Conservation (phyloP, 2,329 filamentous ascomycete genomes). For the Rhytidhysteron rufulum region DNA sequence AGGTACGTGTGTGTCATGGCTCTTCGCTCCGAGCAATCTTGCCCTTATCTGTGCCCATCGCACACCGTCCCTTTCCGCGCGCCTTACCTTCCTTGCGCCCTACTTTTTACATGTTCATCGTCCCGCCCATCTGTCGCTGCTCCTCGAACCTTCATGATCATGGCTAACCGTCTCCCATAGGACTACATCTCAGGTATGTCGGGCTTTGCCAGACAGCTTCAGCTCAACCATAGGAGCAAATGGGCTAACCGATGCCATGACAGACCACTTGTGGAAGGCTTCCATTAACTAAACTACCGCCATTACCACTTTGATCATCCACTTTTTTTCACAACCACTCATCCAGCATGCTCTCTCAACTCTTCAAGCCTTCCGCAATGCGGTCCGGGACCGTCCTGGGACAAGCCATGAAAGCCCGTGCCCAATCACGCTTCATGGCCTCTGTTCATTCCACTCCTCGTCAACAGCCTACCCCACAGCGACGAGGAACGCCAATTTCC, state of each 20-base stretch:
- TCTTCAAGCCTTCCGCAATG: constrained; percentile 50
- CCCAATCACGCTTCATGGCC: constrained; percentile 54
- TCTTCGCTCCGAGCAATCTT: constrained; percentile 4
- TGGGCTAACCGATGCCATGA: constrained; percentile 20
- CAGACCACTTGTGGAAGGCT: constrained; percentile 66
- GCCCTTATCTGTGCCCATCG: constrained; percentile 25
- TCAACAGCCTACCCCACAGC: constrained; percentile 57
- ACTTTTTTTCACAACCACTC: no score
- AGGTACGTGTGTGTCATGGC: constrained; percentile 41
- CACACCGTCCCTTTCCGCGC: constrained; percentile 26
- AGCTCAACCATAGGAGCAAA: constrained; percentile 6
- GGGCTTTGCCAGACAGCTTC: constrained; percentile 10
- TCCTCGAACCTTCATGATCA: constrained; percentile 11
- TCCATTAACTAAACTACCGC: constrained; percentile 54
- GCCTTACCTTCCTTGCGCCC: constrained; percentile 9
- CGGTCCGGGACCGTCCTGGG: constrained; percentile 41
- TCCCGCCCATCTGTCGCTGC: no score
- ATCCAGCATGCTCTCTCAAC: constrained; percentile 52
- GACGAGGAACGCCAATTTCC: constrained; percentile 63
- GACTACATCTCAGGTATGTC: constrained; percentile 62
- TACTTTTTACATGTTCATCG: no score
- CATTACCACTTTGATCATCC: no score
- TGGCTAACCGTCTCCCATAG: constrained; percentile 40
- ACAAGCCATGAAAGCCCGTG: constrained; percentile 43
- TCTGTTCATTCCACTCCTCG: constrained; percentile 67